These are phyloP conservation scores for Zymoseptoria brevis DNA, from an alignment of 2,329 filamentous ascomycete species.

Conservation along the genomic window DNA sequence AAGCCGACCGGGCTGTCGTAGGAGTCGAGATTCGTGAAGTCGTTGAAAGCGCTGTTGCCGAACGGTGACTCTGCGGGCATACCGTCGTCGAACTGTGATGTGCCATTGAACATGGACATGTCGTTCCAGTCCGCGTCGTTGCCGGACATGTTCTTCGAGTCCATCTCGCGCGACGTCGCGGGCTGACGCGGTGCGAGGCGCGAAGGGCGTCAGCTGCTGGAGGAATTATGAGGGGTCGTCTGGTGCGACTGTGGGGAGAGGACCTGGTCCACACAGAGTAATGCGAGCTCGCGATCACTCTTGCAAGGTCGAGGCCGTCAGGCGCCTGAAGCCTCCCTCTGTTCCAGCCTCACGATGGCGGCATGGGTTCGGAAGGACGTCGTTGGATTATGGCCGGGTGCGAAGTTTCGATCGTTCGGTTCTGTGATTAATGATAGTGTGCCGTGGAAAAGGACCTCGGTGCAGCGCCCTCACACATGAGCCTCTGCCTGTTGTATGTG, in stretches of 20 bases:
- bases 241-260: neutral
- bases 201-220: neutral
- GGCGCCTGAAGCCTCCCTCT: neutral
- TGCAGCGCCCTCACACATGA: neutral
- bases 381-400: neutral
- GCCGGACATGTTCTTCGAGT: constrained; percentile 8
- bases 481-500: neutral
- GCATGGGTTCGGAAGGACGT: neutral
- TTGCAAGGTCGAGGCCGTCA: neutral
- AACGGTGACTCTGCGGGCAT: constrained; percentile 21
- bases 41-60: constrained; percentile 17
- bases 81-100: constrained; percentile 18
- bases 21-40: constrained; percentile 25
- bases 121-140: constrained; percentile 16
- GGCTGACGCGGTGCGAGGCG: neutral
- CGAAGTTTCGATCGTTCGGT: neutral
- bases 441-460: neutral
- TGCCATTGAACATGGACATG: constrained; percentile 15
- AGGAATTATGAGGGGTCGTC: neutral
- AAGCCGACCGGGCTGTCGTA: constrained; percentile 20
- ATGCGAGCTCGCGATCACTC: neutral
- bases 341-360: neutral
- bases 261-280: neutral
- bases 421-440: neutral
- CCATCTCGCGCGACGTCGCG: constrained; percentile 5